Evolutionary conservation across 179 eudicot genomes (phyloP).

Genomic region (Vitellaria paradoxa): DNA sequence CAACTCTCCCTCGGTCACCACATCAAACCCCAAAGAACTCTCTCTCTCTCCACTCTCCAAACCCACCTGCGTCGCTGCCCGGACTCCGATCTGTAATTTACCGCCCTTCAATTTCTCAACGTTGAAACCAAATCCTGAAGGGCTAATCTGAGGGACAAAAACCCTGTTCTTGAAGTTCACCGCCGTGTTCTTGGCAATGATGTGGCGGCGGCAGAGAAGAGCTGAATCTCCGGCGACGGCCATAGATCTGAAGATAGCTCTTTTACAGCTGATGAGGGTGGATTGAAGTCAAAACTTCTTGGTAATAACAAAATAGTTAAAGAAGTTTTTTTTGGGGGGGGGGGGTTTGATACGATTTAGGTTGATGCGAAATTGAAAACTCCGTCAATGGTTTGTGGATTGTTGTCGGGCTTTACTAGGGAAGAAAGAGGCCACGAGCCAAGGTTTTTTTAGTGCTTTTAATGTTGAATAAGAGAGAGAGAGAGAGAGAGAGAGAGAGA

Average conservation of each 20-base stretch:
- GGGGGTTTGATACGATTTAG: not conserved
- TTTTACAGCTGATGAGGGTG: not conserved
- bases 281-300: not conserved
- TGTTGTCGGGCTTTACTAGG: constrained; percentile 3
- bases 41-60: constrained; percentile 8
- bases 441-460: no score
- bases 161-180: constrained; percentile 10
- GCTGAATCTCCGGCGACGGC: constrained; percentile 29
- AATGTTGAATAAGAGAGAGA: no score
- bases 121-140: constrained; percentile 15
- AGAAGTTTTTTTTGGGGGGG: no score
- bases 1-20: constrained; percentile 34
- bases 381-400: not conserved
- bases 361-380: not conserved
- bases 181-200: constrained; percentile 7
- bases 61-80: constrained; percentile 19
- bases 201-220: constrained; percentile 7
- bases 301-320: not conserved
- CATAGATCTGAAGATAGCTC: constrained; percentile 12
- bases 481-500: no score
- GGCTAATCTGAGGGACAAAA: constrained; percentile 13
- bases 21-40: constrained; percentile 26
- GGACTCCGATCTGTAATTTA: not conserved
- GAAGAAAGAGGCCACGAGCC: not conserved
- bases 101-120: constrained; percentile 1